Percentiles rank a stretch among this genome's conserved stretches.
phyloP scores from a whole-genome alignment of 495 filamentous ascomycete species.

The Daldinia loculata region DNA sequence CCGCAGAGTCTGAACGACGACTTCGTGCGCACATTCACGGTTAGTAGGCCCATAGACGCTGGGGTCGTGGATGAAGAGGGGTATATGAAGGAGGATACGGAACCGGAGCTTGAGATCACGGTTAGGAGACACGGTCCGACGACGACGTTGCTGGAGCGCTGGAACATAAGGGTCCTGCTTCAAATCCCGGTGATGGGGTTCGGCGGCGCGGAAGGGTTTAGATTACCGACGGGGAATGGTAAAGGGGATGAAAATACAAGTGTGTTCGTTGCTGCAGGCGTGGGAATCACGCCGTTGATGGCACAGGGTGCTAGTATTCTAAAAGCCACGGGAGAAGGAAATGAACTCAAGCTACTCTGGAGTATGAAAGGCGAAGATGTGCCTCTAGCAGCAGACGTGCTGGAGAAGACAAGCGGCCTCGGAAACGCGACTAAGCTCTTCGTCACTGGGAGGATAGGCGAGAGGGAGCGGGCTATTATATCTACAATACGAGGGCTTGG shows the following conservation, averaged over 20 bases:
- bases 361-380: slow-evolving; percentile 68
- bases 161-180: slow-evolving; percentile 59
- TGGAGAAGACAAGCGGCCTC: slow-evolving; percentile 62
- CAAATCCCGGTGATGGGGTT: slow-evolving; percentile 76
- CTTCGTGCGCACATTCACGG: slow-evolving; percentile 81
- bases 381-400: slow-evolving; percentile 65
- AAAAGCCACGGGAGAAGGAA: slow-evolving; percentile 35
- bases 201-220: slow-evolving; percentile 65
- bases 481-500: slow-evolving; percentile 47
- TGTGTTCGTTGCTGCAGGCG: slow-evolving; percentile 76
- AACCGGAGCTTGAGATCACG: slow-evolving; percentile 72
- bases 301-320: slow-evolving; percentile 64
- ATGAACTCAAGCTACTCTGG: slow-evolving; percentile 68
- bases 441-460: slow-evolving; percentile 60
- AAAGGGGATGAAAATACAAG: slow-evolving; percentile 23
- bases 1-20: slow-evolving; percentile 83
- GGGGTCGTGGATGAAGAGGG: slow-evolving; percentile 37
- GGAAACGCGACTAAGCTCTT: slow-evolving; percentile 65
- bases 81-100: slow-evolving; percentile 1
- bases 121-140: slow-evolving; percentile 71
- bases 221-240: slow-evolving; percentile 38
- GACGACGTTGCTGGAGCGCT: slow-evolving; percentile 70
- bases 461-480: slow-evolving; percentile 41
- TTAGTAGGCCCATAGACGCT: slow-evolving; percentile 59
- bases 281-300: slow-evolving; percentile 82